Conservation (phyloP, 1,284 basidiomycete genomes). For the Ganoderma resinaceum region DNA sequence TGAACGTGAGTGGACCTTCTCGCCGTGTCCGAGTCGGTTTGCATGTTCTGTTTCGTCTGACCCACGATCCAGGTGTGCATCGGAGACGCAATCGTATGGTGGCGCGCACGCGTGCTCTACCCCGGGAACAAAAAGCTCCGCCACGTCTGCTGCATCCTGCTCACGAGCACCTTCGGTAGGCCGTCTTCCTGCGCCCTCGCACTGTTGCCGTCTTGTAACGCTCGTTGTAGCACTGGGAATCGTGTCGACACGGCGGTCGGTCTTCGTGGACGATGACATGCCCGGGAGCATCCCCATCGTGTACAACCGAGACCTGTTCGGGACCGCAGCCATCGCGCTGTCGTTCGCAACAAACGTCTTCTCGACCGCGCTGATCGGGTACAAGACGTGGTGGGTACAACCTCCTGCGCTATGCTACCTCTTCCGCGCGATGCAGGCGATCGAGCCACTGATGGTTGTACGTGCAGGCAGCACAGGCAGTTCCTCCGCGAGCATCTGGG, state of each 20-base stretch:
- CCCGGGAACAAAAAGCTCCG: conserved; percentile 1
- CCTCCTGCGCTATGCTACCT: neutral
- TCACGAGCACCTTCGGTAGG: conserved; percentile 1
- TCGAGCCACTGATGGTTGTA: neutral
- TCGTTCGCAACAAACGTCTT: conserved; percentile 6
- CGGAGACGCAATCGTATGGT: conserved; percentile 3
- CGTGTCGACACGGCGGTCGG: neutral
- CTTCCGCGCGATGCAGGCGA: neutral
- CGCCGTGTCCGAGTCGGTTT: neutral
- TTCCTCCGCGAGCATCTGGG: neutral
- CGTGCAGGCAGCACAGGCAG: neutral
- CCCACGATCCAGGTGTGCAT: neutral
- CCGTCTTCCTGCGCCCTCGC: neutral
- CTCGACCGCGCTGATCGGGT: conserved; percentile 1
- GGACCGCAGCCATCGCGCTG: conserved; percentile 5
- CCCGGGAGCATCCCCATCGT: conserved; percentile 1
- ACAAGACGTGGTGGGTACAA: conserved; percentile 4
- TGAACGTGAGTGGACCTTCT: neutral
- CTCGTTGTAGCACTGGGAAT: neutral
- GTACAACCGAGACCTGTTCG: neutral
- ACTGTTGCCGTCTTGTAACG: neutral
- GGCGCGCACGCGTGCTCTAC: conserved; percentile 7
- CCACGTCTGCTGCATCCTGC: conserved; percentile 3
- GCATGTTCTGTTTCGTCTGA: neutral
- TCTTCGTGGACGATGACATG: neutral